Evolutionary conservation across 805 yeast species (phyloP), one percentile per base, ranked within the genome.

Genomic region (Candida dendrica): DNA sequence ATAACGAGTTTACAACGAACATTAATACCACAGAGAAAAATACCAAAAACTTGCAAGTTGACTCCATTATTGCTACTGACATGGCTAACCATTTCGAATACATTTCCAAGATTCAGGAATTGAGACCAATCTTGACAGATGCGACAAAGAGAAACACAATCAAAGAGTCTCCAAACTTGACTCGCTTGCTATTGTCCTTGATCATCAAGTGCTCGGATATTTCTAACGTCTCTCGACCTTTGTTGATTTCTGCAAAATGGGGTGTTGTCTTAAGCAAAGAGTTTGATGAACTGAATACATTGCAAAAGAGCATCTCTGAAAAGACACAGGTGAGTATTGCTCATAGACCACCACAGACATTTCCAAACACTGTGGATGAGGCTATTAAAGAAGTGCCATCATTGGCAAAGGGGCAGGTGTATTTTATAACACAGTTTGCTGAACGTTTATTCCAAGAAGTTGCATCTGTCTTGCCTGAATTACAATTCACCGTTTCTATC

Each of bases 201-300:
- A 71, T 91, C 46, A 78, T 93, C 46, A 93, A 93, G 66, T 88
- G 95, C 61, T 97, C 98, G 3, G 98, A 93, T 64, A 88, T 93
- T 37, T 86, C 96, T 22, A 93, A 93, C 59, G 96, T 90, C 18
- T 79, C 95, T 9, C 69, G 98, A 46, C 88, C 90, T 4, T 65
- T 86, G 43, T 65, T 74, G 31, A 77, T 87, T 3, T 81, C 91
- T 18, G 75, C 86, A 1, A 81, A 83, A 63, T 90, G 97, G 97
- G 96, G 95, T 4, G 65, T 76, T 47, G 77, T 81, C n/a, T 70
- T 90, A 34, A 73, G 83, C 1, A 66, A 84, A 47, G 97, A 90
- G 61, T 86, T 89, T 51, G 72, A 69, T 36, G 90, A 85, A 56
- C 77, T 87, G 45, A 65, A 71, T 5, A 59, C 56, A 30, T 65